A percentile compares a stretch with the other conserved stretches of the same genome.
Conservation (phyloP, 495 filamentous ascomycete genomes). For the Cercophora scortea region DNA sequence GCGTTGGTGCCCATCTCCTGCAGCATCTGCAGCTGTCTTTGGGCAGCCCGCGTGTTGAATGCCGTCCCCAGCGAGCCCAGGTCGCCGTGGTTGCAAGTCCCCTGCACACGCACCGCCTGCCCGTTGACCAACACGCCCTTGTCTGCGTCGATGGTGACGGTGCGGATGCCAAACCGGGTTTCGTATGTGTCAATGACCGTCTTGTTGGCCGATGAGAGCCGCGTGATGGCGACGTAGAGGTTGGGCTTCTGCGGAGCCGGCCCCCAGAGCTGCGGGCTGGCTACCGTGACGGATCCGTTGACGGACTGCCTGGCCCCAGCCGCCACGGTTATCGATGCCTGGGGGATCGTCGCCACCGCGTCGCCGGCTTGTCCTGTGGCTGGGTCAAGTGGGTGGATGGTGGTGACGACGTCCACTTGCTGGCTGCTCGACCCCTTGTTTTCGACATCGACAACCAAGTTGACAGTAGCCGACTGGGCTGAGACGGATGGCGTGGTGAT, state of each 20-base stretch:
- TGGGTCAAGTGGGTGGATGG: slow-evolving; percentile 16
- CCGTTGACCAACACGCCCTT: slow-evolving; percentile 37
- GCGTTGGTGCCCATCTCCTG: slow-evolving; percentile 42
- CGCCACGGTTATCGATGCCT: slow-evolving; percentile 13
- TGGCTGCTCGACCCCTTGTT: slow-evolving; percentile 22
- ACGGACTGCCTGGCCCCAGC: slow-evolving; percentile 20
- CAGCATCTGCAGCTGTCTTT: slow-evolving; percentile 37
- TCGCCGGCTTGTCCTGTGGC: slow-evolving; percentile 13
- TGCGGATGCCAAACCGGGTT: slow-evolving; percentile 41
- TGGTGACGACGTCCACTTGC: slow-evolving; percentile 21
- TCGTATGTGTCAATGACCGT: slow-evolving; percentile 35
- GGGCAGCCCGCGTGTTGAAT: slow-evolving; percentile 35
- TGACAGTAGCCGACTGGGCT: slow-evolving; percentile 28
- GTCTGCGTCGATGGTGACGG: slow-evolving; percentile 25
- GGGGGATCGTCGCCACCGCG: slow-evolving; percentile 18
- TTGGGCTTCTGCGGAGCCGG: slow-evolving; percentile 39
- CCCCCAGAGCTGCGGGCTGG: slow-evolving; percentile 38
- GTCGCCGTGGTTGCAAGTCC: slow-evolving; percentile 42
- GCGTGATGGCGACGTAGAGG: slow-evolving; percentile 36
- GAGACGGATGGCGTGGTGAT: slow-evolving; percentile 34
- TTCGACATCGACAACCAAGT: slow-evolving; percentile 30
- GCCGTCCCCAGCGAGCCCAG: slow-evolving; percentile 37
- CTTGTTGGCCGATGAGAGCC: slow-evolving; percentile 8
- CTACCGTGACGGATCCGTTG: slow-evolving; percentile 25
- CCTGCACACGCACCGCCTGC: slow-evolving; percentile 28